Conservation (phyloP, 2,329 filamentous ascomycete genomes). For the Pseudofabraea citricarpa region DNA sequence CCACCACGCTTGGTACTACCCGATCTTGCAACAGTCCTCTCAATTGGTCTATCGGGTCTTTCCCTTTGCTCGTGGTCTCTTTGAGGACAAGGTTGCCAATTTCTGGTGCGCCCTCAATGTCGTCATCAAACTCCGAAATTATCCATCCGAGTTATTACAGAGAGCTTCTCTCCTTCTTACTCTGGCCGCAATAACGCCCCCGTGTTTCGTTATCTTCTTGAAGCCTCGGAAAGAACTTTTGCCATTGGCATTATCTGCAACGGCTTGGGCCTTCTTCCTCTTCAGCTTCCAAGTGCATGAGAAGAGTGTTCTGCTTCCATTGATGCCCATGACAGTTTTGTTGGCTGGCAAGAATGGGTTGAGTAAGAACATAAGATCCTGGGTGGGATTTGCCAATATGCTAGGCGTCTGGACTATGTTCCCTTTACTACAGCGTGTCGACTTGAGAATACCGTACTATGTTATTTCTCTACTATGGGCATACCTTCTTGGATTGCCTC, state of each 20-base stretch:
- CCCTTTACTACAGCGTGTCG: conserved; percentile 80
- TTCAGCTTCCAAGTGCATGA: conserved; percentile 98
- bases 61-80: conserved; percentile 90
- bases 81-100: conserved; percentile 98
- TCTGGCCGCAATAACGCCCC: conserved; percentile 68
- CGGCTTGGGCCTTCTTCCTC: conserved; percentile 94
- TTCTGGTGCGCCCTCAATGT: conserved; percentile 95
- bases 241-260: conserved; percentile 74
- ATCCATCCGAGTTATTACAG: conserved; percentile 68
- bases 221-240: conserved; percentile 73
- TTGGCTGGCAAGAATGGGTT: conserved; percentile 76
- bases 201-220: conserved; percentile 74
- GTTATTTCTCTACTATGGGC: conserved; percentile 86
- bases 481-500: conserved; percentile 83
- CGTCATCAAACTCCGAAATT: conserved; percentile 77
- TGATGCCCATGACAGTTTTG: conserved; percentile 89
- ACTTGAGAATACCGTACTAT: conserved; percentile 77
- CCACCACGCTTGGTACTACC: conserved; percentile 65
- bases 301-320: conserved; percentile 88
- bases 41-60: conserved; percentile 93
- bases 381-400: conserved; percentile 95
- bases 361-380: conserved; percentile 70
- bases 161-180: conserved; percentile 71
- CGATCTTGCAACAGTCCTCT: conserved; percentile 69
- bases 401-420: conserved; percentile 92